Percentiles rank a stretch among this genome's conserved stretches.
Conservation (phyloP, 2,329 filamentous ascomycete species). For the Bipolaris gigantea region DNA sequence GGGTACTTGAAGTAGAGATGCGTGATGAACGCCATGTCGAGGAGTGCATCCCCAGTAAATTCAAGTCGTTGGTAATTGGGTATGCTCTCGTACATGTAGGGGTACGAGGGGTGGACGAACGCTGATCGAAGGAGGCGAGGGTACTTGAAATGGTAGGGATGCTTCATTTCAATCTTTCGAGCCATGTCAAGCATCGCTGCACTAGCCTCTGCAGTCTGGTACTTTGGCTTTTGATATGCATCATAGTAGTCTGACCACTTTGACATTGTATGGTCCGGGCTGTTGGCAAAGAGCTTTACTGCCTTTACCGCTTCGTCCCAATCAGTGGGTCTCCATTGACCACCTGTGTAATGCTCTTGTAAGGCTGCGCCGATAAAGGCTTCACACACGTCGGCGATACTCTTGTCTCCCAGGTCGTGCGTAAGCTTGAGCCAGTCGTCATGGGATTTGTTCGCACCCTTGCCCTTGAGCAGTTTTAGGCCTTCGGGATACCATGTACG, state of each 20-base stretch:
- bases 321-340: constrained; percentile 48
- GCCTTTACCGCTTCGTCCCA: constrained; percentile 65
- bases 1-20: constrained; percentile 78
- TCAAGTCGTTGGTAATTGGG: constrained; percentile 90
- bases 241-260: constrained; percentile 73
- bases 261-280: constrained; percentile 68
- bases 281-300: constrained; percentile 71
- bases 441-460: constrained; percentile 58
- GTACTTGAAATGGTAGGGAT: constrained; percentile 70
- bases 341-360: constrained; percentile 56
- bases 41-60: constrained; percentile 85
- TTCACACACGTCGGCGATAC: constrained; percentile 91
- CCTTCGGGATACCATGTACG: constrained; percentile 88
- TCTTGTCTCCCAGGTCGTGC: constrained; percentile 73
- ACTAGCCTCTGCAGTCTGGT: constrained; percentile 65
- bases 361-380: constrained; percentile 86
- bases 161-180: constrained; percentile 61
- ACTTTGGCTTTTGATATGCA: constrained; percentile 69
- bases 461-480: constrained; percentile 72
- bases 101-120: constrained; percentile 85
- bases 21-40: constrained; percentile 84
- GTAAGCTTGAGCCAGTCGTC: constrained; percentile 59
- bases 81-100: constrained; percentile 72
- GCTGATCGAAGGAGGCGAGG: constrained; percentile 79
- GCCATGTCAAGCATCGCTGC: constrained; percentile 71